These are phyloP conservation scores for Phycomyces nitens DNA, from an alignment of 192 early-diverging fungal genomes.

Conservation along the genomic window DNA sequence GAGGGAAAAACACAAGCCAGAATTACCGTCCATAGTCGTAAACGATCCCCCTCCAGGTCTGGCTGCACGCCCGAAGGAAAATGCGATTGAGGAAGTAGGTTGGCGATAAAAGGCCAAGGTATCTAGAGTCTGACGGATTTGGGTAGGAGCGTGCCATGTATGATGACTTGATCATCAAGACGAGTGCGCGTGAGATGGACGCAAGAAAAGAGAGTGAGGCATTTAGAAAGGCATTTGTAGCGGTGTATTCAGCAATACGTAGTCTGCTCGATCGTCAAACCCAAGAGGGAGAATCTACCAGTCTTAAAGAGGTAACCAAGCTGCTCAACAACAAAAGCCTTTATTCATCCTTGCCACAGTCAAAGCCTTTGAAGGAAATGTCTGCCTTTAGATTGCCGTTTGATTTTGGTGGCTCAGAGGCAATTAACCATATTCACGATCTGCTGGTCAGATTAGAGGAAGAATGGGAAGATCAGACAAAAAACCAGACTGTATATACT, in stretches of 20 bases:
- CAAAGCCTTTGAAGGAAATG: not conserved
- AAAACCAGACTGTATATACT: slow-evolving; percentile 20
- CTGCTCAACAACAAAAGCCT: not conserved
- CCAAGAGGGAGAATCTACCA: not conserved
- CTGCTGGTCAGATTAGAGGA: slow-evolving; percentile 39
- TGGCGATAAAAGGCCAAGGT: slow-evolving; percentile 16
- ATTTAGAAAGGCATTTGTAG: slow-evolving; percentile 35
- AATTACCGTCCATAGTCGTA: slow-evolving; percentile 11
- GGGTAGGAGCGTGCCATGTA: slow-evolving; percentile 21
- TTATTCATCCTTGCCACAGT: not conserved
- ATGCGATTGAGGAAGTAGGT: slow-evolving; percentile 18
- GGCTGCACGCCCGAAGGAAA: slow-evolving; percentile 26
- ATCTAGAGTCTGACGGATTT: slow-evolving; percentile 8
- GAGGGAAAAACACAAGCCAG: slow-evolving; percentile 18
- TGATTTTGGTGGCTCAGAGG: slow-evolving; percentile 18
- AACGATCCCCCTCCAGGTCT: slow-evolving; percentile 19
- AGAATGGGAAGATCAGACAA: slow-evolving; percentile 33
- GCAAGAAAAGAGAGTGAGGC: slow-evolving; percentile 39
- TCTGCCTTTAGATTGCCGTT: slow-evolving; percentile 22
- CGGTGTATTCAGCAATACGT: slow-evolving; percentile 36
- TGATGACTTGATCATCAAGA: slow-evolving; percentile 34
- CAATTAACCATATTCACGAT: slow-evolving; percentile 20
- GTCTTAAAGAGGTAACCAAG: not conserved
- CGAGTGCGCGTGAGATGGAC: slow-evolving; percentile 31
- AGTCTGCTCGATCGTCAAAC: slow-evolving; percentile 29